phyloP scores from a whole-genome alignment of 2,329 filamentous ascomycete species.

The Byssoonygena ceratinophila region DNA sequence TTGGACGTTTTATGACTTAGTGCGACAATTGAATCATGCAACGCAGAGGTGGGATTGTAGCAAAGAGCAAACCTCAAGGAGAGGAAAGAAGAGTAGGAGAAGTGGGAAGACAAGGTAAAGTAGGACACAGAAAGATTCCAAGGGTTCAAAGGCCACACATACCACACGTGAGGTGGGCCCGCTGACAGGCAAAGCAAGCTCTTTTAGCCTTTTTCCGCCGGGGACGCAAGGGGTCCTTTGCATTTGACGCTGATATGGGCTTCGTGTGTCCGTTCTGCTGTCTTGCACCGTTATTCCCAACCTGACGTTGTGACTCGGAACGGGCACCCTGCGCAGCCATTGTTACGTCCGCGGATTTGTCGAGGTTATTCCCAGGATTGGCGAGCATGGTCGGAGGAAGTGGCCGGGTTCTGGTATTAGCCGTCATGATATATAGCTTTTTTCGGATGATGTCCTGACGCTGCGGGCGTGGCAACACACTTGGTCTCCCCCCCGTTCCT shows the following conservation, averaged over 20 bases:
- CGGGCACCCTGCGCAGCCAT: slow-evolving; percentile 29
- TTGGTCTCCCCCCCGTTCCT: background rate
- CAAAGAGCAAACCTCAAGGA: background rate
- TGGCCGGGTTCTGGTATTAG: slow-evolving; percentile 29
- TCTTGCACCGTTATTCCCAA: slow-evolving; percentile 32
- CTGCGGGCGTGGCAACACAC: background rate
- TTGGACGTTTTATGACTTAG: background rate
- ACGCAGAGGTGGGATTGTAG: background rate
- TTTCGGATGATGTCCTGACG: background rate
- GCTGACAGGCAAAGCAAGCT: slow-evolving; percentile 92
- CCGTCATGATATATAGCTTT: slow-evolving; percentile 26
- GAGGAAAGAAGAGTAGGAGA: background rate
- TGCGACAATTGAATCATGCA: background rate
- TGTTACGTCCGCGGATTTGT: slow-evolving; percentile 16
- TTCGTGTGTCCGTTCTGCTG: slow-evolving; percentile 55
- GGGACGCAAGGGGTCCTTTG: slow-evolving; percentile 83
- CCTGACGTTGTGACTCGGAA: slow-evolving; percentile 34
- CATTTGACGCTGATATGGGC: slow-evolving; percentile 35
- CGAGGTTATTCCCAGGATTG: slow-evolving; percentile 20
- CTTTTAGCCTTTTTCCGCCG: slow-evolving; percentile 90
- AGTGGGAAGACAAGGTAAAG: background rate
- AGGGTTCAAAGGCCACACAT: slow-evolving; percentile 40
- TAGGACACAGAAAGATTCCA: slow-evolving; percentile 11
- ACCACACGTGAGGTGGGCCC: slow-evolving; percentile 97
- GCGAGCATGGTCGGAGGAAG: slow-evolving; percentile 30